Percentiles rank a stretch among this genome's conserved stretches.
Evolutionary conservation across 495 filamentous ascomycete species (phyloP).

Genomic region (Penicillium macrosclerotiorum): DNA sequence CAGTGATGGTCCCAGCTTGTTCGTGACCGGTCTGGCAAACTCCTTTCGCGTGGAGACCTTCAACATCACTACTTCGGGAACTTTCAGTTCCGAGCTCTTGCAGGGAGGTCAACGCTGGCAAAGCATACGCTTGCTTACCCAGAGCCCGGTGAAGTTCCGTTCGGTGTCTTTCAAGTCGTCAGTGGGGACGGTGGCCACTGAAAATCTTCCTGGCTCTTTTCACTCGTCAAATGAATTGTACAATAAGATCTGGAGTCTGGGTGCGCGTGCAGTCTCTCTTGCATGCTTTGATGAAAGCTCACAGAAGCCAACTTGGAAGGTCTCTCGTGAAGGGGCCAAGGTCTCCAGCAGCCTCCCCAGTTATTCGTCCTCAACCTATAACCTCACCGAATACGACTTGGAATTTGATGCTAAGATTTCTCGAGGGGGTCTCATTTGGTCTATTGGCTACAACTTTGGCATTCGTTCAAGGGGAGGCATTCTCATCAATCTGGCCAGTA

Average conservation of each 20-base stretch:
- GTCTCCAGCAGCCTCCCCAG: constrained; percentile 15
- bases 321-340: constrained; percentile 13
- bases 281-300: constrained; percentile 14
- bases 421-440: too few species aligned
- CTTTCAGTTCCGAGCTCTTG: constrained; percentile 14
- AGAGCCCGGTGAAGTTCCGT: constrained; percentile 6
- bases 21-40: constrained; percentile 13
- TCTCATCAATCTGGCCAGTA: too few species aligned
- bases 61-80: constrained; percentile 18
- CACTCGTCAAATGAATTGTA: constrained; percentile 14
- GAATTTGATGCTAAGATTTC: constrained; percentile 17
- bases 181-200: constrained; percentile 9
- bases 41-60: constrained; percentile 23
- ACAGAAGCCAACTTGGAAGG: constrained; percentile 19
- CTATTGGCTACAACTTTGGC: too few species aligned
- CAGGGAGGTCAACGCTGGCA: constrained; percentile 27
- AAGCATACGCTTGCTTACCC: constrained; percentile 6
- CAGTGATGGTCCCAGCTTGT: constrained; percentile 6
- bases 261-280: constrained; percentile 15
- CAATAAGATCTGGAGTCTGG: constrained; percentile 20
- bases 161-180: constrained; percentile 7
- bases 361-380: too few species aligned
- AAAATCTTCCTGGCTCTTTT: constrained; percentile 14
- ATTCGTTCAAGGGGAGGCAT: too few species aligned
- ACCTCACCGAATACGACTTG: constrained; percentile 17